Evolutionary conservation across 2,329 filamentous ascomycete genomes (phyloP), one percentile per base, ranked within the genome.

Genomic region (Phaeosphaeria sp.): DNA sequence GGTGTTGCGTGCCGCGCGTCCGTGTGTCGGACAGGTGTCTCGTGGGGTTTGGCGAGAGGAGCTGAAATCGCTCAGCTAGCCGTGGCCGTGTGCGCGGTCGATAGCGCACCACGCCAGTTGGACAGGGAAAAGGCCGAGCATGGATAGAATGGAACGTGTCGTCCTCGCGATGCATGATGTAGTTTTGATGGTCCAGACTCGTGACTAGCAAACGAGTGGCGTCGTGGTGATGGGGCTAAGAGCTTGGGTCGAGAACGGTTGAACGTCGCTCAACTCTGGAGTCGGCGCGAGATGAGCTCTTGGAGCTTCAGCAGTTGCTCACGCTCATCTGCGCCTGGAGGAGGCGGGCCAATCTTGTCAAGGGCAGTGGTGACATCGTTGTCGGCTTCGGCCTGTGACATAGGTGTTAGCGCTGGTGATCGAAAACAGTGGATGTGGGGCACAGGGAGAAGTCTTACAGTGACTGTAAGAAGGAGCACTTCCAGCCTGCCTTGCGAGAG

Each of bases 401-500:
- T 59, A 58, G 62, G 59, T 51, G 63, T 78, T 72, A 76, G 71
- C 69, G 71, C 64, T 69, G 68, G 71, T 67, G 64, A 71, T 63
- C 57, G 52, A 59, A 66, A 68, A 72, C 66, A 67, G 59, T 55
- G 55, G 50, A 63, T 59, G 65, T 66, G 65, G 66, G 64, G 63
- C 59, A 61, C 50, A 65, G 55, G 55, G 62, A 63, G 54, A 59
- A 46, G 58, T 84, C 87, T 81, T 80, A 90, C 88, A 63, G 90
- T 80, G 62, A 91, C 81, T 52, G 85, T 82, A 59, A 85, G 80
- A 52, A 88, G 80, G 56, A 91, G 82, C 50, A 75, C 76, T 54
- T 81, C 74, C 42, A 82, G 72, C 50, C 80, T 80, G 56, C 82
- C 74, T 46, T 72, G 69, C 56, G 71, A 78, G 50, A 88, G 71